Evolutionary conservation across 2,329 filamentous ascomycete species (phyloP).

Genomic region (Aspergillus fumigatus): DNA sequence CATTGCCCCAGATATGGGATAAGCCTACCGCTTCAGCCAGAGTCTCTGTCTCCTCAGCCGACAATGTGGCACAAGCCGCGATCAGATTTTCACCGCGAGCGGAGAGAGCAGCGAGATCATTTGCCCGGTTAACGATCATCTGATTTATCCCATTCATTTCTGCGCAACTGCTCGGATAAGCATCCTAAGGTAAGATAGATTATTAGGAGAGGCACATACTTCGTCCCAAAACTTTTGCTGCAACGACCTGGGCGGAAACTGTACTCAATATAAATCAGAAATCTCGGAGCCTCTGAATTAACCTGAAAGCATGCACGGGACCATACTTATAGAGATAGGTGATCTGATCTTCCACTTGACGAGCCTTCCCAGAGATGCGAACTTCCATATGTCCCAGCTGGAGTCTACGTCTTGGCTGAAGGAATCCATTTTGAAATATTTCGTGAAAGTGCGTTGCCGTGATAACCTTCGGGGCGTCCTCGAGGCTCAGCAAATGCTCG

Average conservation of each 20-base stretch:
- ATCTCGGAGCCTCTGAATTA: background rate
- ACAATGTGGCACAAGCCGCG: conserved; percentile 64
- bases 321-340: conserved; percentile 63
- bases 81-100: conserved; percentile 72
- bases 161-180: conserved; percentile 57
- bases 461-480: conserved; percentile 54
- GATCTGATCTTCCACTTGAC: conserved; percentile 49
- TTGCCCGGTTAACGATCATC: conserved; percentile 69
- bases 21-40: conserved; percentile 61
- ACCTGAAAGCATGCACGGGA: background rate
- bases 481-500: conserved; percentile 50
- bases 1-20: background rate
- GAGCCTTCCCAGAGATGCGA: conserved; percentile 39
- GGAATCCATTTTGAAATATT: conserved; percentile 50
- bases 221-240: conserved; percentile 76
- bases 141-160: conserved; percentile 76
- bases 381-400: conserved; percentile 59
- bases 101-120: conserved; percentile 64
- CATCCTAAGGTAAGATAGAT: too few species aligned
- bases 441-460: conserved; percentile 62
- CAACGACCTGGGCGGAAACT: conserved; percentile 61
- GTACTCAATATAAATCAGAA: background rate
- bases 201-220: conserved; percentile 32
- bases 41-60: conserved; percentile 57
- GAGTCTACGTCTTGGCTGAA: conserved; percentile 43